These are phyloP conservation scores for Ceratocystis harringtonii DNA, from an alignment of 2,329 filamentous ascomycete species.

Conservation along the genomic window DNA sequence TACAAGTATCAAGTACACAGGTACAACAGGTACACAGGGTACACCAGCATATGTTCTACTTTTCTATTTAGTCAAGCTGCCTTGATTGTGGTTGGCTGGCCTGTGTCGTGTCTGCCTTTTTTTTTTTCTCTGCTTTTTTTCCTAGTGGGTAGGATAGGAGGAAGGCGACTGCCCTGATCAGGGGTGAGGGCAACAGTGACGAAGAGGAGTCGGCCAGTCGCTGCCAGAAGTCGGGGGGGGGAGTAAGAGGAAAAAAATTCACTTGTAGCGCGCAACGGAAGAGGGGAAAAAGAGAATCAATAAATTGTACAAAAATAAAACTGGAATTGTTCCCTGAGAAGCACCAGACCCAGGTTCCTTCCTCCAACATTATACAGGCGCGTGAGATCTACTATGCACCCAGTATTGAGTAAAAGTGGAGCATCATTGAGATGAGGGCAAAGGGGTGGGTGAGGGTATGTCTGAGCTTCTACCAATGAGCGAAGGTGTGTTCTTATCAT, in stretches of 20 bases:
- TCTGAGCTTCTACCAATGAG: neutral
- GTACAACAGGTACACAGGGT: neutral
- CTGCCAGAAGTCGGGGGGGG: neutral
- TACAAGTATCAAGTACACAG: constrained; percentile 7
- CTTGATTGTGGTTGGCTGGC: neutral
- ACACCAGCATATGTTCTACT: neutral
- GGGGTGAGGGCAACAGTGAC: neutral
- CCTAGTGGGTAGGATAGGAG: constrained; percentile 8
- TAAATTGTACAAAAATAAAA: neutral
- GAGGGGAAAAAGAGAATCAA: neutral
- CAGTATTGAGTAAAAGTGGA: neutral
- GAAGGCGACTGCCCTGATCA: constrained; percentile 2
- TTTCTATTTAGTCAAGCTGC: neutral
- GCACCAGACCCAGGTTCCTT: neutral
- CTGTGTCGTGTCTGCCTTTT: neutral
- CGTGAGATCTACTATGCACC: neutral
- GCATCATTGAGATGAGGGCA: neutral
- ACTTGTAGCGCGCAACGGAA: neutral
- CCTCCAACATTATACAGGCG: neutral
- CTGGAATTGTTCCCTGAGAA: neutral
- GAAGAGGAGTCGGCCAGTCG: neutral
- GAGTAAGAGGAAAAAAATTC: neutral
- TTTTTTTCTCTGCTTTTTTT: neutral
- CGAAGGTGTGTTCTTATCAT: neutral
- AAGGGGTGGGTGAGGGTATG: neutral